Conservation (phyloP, 163 green algal genomes). For the Coccomyxa subellipsoidea region DNA sequence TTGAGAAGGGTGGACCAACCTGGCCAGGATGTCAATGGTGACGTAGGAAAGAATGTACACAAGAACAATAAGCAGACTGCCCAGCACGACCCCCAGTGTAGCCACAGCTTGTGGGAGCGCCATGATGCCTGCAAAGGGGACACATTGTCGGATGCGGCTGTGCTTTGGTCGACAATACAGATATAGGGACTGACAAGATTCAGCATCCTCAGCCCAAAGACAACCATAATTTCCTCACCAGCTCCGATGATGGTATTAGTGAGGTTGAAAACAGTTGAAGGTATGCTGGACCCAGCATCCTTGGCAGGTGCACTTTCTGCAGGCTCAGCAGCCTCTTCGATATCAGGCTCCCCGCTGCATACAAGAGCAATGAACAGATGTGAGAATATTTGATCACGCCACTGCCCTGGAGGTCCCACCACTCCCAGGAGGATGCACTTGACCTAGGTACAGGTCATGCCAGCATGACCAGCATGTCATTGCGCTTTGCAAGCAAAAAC, state of each 20-base stretch:
- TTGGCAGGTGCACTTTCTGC: not conserved
- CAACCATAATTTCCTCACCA: not conserved
- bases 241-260: slow-evolving; percentile 5
- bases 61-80: not conserved
- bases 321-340: not conserved
- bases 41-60: not conserved
- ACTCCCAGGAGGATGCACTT: too few species aligned
- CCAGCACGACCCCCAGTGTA: not conserved
- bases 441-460: too few species aligned
- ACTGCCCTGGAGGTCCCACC: too few species aligned
- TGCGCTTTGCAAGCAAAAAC: too few species aligned
- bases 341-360: not conserved
- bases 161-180: too few species aligned
- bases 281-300: not conserved
- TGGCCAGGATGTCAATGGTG: slow-evolving; percentile 1
- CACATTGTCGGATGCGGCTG: too few species aligned
- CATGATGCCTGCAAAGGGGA: not conserved
- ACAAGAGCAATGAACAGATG: too few species aligned
- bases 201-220: not conserved
- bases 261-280: not conserved
- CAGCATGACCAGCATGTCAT: too few species aligned
- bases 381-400: too few species aligned
- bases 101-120: not conserved
- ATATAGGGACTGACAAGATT: too few species aligned
- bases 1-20: too few species aligned